Evolutionary conservation across 228 moss, liverwort and hornwort species (phyloP), one percentile per base, ranked within the genome.

Genomic region (Sphagnum magellanicum): DNA sequence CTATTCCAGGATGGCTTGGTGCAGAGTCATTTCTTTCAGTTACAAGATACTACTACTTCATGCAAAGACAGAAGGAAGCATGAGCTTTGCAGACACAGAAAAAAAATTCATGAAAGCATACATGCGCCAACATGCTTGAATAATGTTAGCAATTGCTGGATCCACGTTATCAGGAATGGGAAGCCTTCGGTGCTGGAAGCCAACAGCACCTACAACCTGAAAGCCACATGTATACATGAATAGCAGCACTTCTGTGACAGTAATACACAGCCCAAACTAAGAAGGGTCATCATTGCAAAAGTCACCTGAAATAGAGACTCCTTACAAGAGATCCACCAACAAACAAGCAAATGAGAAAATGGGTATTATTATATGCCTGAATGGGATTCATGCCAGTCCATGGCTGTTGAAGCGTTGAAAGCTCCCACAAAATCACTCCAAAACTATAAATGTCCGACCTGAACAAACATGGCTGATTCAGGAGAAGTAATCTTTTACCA

Each of bases 311-410:
- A 14, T 58, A 4, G 58, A 58, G 13, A 3, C 1, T n/a, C 2
- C 10, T 58, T 58, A 9, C 10, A n/a, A n/a, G 10, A 6, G 62
- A 62, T 62, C 17, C 6, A 62, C 62, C 15, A 11, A 62, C 10
- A 8, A 6, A 62, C 15, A 32, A 6, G 1, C 12, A 62, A 62
- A 16, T 32, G 16, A 62, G 15, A n/a, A 6, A 62, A n/a, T 6
- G 62, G 8, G 62, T 62, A 62, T 55, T 55, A 55, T 12, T 55
- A 8, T 12, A 50, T 11, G 92, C 97, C 97, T 97, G 97, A 53
- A 97, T 97, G 66, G 97, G 91, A 63, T 86, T 97, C 93, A 97
- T 93, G 64, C 93, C 93, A 51, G 86, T 89, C 97, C 97, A 97
- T 50, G 97, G 97, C 77, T 93, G 87, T 72, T 97, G 87, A 50